Conservation (phyloP, 2,329 filamentous ascomycete genomes). For the Sporothrix protearum region DNA sequence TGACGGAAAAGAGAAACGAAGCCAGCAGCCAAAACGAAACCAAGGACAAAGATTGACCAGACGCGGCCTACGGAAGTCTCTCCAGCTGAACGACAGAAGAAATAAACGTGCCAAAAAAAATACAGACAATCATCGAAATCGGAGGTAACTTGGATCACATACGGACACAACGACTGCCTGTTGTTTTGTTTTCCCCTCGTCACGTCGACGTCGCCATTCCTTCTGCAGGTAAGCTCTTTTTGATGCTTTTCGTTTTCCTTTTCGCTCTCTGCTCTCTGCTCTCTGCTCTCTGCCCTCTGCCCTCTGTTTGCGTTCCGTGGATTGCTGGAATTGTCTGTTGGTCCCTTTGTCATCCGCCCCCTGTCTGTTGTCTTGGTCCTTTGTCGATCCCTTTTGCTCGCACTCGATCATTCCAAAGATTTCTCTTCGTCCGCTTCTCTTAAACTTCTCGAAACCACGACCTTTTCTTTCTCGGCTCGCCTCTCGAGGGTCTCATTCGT, state of each 20-base stretch:
- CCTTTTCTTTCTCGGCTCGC: too few species aligned
- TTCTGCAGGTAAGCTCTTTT: constrained; percentile 3
- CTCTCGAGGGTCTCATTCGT: neutral
- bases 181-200: neutral
- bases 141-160: neutral
- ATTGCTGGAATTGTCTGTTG: neutral
- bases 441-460: neutral
- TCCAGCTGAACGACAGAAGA: neutral
- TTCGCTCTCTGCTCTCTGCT: neutral
- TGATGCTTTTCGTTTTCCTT: neutral
- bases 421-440: neutral
- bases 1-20: neutral
- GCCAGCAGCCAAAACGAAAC: too few species aligned
- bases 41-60: too few species aligned
- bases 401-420: neutral
- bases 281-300: neutral
- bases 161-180: neutral
- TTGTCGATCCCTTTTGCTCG: neutral
- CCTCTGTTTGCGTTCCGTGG: too few species aligned
- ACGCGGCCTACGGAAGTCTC: too few species aligned
- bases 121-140: neutral
- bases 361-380: neutral
- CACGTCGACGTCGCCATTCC: neutral
- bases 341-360: neutral
- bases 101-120: neutral